These are phyloP conservation scores for Pleurotus djamor DNA, from an alignment of 768 basidiomycete genomes.

Conservation along the genomic window DNA sequence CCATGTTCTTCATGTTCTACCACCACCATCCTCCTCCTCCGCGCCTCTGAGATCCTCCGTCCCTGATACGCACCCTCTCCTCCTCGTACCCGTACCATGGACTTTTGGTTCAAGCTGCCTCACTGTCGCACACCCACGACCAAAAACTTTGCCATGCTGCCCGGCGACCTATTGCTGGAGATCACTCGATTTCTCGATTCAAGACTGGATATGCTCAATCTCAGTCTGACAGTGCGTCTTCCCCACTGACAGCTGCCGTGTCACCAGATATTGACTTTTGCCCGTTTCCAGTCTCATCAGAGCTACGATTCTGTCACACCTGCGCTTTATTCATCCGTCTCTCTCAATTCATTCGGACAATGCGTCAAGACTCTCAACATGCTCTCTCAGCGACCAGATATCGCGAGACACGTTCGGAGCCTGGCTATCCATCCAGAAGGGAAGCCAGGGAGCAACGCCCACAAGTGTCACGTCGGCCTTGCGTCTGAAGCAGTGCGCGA, in stretches of 20 bases:
- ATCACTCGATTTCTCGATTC: conserved; percentile 53
- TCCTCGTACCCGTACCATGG: not conserved
- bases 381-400: conserved; percentile 50
- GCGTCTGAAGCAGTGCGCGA: conserved; percentile 49
- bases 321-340: conserved; percentile 57
- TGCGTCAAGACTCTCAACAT: conserved; percentile 63
- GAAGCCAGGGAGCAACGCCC: conserved; percentile 14
- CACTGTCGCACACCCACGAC: not conserved
- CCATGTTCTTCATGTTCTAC: not conserved
- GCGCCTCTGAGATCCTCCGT: no score
- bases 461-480: conserved; percentile 24
- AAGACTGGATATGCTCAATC: conserved; percentile 52
- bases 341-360: conserved; percentile 54
- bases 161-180: conserved; percentile 67
- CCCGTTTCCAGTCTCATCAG: conserved; percentile 42
- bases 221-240: conserved; percentile 56
- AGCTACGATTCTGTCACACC: conserved; percentile 53
- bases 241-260: not conserved
- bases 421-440: conserved; percentile 47
- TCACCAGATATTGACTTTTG: not conserved
- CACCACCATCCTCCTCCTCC: not conserved
- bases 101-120: not conserved
- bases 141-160: conserved; percentile 22
- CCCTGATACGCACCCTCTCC: no score
- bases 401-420: conserved; percentile 67